Base-by-base conservation (phyloP, 176 grass and related monocot species). In the Aegilops bicornis region DNA sequence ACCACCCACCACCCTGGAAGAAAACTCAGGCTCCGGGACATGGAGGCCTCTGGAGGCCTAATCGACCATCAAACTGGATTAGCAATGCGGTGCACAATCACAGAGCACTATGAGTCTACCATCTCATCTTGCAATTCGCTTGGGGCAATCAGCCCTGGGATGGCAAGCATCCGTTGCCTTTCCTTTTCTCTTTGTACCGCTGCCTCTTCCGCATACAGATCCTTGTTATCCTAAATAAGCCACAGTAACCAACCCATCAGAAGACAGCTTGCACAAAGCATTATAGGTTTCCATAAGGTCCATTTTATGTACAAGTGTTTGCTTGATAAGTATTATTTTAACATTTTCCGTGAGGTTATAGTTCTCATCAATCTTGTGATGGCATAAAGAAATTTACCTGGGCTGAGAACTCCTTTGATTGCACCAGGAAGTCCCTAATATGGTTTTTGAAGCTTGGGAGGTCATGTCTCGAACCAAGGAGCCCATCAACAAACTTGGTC, bases 381-480 rank as follows among this genome's bases (percentile, higher is more conserved):
- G 7, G 20, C 24, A 31, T 19, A 42, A 15, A 4, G 1, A 24
- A 45, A 74, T 17, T 86, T 87, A 99, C 97, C 94, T 99, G 90
- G 69, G 87, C 97, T 4, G 97, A 99, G 83, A 99, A 99, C 80
- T 99, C 97, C 84, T 99, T 99, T 16, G 97, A 99, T 91, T 99
- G 97, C 54, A 92, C 90, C 67, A 99, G 89, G 80, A 99, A 99
- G 61, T 99, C 97, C 64, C 97, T 91, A 78, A 99, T 97, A 86
- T 97, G 94, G 80, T 94, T 97, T 81, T 97, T 99, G 69, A 99
- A 99, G 33, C 89, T 93, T 64, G 97, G 85, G 78, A 99, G 91
- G 65, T 99, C 97, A 74, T 76, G 91, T 88, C 89, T 99, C 6
- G 97, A 97, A 67, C 91, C 91, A 70, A 97, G 90, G 77, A 99